Percentiles rank a stretch among this genome's conserved stretches.
These are phyloP conservation scores for Orbilia blumenaviensis DNA, from an alignment of 2,329 filamentous ascomycete genomes.

Conservation along the genomic window DNA sequence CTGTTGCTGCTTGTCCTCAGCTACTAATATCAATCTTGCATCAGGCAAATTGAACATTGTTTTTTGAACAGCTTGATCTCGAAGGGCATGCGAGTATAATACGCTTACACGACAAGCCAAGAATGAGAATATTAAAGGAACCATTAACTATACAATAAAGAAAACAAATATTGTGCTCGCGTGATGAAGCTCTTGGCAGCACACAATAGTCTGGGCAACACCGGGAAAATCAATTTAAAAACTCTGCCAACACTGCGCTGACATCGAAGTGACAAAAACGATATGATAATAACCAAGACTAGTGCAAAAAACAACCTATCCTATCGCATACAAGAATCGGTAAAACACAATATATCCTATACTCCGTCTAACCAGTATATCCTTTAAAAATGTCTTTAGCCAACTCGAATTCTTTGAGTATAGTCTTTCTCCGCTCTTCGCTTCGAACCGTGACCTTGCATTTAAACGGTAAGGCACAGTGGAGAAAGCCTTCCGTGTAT, in stretches of 20 bases:
- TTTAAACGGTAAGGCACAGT: slow-evolving; percentile 59
- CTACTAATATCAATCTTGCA: too few relatives aligned
- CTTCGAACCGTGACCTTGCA: slow-evolving; percentile 57
- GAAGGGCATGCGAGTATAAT: too few relatives aligned
- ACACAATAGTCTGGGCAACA: too few relatives aligned
- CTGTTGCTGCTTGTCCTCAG: too few relatives aligned
- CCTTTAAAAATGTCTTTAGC: slow-evolving; percentile 25
- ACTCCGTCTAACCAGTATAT: slow-evolving; percentile 5
- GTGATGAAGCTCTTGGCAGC: too few relatives aligned
- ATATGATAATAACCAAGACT: neutral
- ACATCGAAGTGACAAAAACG: neutral
- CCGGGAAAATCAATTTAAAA: neutral
- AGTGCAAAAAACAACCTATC: neutral
- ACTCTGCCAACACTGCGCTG: neutral
- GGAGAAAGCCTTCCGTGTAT: slow-evolving; percentile 60
- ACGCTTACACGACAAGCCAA: too few relatives aligned
- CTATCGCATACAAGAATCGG: neutral
- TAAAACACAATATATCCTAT: neutral
- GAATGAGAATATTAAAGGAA: neutral
- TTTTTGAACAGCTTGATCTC: too few relatives aligned
- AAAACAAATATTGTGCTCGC: too few relatives aligned
- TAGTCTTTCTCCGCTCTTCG: slow-evolving; percentile 22
- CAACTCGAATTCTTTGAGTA: slow-evolving; percentile 27
- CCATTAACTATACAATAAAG: neutral
- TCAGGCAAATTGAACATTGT: too few relatives aligned